phyloP scores from a whole-genome alignment of 2,329 filamentous ascomycete genomes.

The Cladosporium colombiae region DNA sequence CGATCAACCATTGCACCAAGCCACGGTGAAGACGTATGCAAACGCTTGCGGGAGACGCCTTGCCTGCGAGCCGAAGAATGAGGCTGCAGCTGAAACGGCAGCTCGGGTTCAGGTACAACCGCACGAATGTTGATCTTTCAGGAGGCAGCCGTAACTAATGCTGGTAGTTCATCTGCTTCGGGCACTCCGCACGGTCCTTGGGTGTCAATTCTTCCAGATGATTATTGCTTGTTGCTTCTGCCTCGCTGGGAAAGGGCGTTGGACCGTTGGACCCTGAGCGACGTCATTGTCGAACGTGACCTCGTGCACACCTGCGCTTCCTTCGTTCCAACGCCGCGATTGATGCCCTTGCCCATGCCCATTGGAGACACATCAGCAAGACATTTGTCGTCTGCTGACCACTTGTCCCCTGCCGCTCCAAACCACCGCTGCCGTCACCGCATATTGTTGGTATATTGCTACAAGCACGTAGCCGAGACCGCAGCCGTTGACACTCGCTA shows the following conservation, averaged over 20 bases:
- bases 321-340: not conserved
- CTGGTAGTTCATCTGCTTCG: not conserved
- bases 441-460: not conserved
- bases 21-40: not conserved
- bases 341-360: not conserved
- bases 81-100: not conserved
- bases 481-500: not conserved
- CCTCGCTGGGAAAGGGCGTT: not conserved
- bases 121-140: constrained; percentile 2
- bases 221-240: not conserved
- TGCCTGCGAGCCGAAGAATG: not conserved
- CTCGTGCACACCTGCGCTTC: not conserved
- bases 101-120: not conserved
- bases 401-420: not conserved
- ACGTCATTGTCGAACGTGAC: not conserved
- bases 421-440: not conserved
- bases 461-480: not conserved
- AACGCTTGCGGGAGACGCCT: not conserved
- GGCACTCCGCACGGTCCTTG: not conserved
- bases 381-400: constrained; percentile 6
- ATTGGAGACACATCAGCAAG: constrained; percentile 2
- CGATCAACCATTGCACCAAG: not conserved
- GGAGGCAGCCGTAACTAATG: constrained; percentile 1
- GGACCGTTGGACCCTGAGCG: not conserved
- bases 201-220: not conserved